These are phyloP conservation scores for Podosphaera xanthii DNA, from an alignment of 2,329 filamentous ascomycete species.

Conservation along the genomic window DNA sequence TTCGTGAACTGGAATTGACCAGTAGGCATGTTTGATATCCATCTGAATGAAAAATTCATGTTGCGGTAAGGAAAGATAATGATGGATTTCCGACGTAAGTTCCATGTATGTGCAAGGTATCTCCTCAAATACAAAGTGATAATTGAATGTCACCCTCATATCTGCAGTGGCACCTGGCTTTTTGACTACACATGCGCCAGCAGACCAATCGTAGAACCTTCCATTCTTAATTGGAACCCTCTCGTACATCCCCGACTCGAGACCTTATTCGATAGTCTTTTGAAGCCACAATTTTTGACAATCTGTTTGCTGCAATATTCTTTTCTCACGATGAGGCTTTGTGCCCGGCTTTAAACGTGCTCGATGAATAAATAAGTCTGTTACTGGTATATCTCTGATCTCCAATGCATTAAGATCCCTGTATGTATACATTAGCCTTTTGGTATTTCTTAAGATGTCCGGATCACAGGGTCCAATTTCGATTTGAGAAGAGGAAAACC, in stretches of 20 bases:
- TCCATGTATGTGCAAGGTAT: not conserved
- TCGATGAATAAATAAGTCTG: not conserved
- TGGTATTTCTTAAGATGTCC: not conserved
- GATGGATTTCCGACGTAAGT: not conserved
- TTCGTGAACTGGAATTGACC: not conserved
- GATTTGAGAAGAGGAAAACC: not conserved
- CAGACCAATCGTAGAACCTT: not conserved
- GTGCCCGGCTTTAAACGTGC: not conserved
- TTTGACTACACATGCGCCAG: not conserved
- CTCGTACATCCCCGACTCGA: not conserved
- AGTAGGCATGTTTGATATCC: slow-evolving; percentile 1
- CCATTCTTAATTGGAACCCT: not conserved
- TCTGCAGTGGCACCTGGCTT: not conserved
- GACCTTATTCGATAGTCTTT: not conserved
- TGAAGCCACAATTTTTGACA: slow-evolving; percentile 1
- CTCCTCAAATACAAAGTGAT: slow-evolving; percentile 1
- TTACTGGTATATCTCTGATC: not conserved
- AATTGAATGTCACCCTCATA: slow-evolving; percentile 2
- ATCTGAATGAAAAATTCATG: slow-evolving; percentile 1
- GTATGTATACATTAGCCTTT: not conserved
- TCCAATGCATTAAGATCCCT: not conserved
- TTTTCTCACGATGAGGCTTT: not conserved
- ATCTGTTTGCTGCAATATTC: not conserved
- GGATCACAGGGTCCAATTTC: not conserved
- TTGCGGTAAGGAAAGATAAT: slow-evolving; percentile 1